Percentiles rank a stretch among this genome's conserved stretches.
phyloP scores from a whole-genome alignment of 1,139 yeast species.

The Sugiyamaella neomexicana region DNA sequence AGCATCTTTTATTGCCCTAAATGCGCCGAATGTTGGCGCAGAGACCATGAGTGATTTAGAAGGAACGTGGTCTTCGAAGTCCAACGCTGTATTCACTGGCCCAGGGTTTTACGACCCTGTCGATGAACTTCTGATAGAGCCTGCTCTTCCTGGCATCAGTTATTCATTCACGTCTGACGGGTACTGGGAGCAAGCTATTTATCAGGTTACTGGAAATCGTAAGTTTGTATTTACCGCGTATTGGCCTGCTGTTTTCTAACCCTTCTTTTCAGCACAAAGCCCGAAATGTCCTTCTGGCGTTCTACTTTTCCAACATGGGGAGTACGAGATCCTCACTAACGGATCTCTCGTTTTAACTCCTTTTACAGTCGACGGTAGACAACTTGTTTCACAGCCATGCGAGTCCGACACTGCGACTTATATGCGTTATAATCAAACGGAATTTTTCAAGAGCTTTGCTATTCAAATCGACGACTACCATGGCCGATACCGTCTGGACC shows the following conservation, averaged over 20 bases:
- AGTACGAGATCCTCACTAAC: conserved; percentile 59
- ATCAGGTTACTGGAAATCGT: conserved; percentile 68
- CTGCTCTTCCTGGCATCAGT: conserved; percentile 90
- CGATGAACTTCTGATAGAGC: conserved; percentile 90
- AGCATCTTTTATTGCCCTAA: conserved; percentile 1
- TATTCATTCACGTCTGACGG: conserved; percentile 94
- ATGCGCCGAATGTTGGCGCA: not conserved
- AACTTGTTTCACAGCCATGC: conserved; percentile 86
- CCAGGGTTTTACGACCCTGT: conserved; percentile 96
- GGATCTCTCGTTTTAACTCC: conserved; percentile 75
- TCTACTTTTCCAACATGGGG: conserved; percentile 86
- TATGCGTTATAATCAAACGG: conserved; percentile 67
- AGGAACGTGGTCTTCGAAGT: conserved; percentile 97
- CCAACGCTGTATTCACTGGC: conserved; percentile 93
- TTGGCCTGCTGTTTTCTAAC: not conserved
- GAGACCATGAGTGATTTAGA: conserved; percentile 28
- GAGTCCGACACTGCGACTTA: conserved; percentile 56
- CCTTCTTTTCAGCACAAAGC: conserved; percentile 46
- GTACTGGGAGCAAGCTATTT: conserved; percentile 82
- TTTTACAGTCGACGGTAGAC: conserved; percentile 87
- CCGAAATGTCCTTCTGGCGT: conserved; percentile 85
- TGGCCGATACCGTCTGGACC: conserved; percentile 73
- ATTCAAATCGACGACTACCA: conserved; percentile 73
- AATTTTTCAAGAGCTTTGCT: conserved; percentile 56
- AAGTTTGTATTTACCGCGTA: conserved; percentile 21